A percentile compares a stretch with the other conserved stretches of the same genome.
These are phyloP conservation scores for Pythium insidiosum DNA, from an alignment of 352 stramenopile genomes.

Conservation along the genomic window DNA sequence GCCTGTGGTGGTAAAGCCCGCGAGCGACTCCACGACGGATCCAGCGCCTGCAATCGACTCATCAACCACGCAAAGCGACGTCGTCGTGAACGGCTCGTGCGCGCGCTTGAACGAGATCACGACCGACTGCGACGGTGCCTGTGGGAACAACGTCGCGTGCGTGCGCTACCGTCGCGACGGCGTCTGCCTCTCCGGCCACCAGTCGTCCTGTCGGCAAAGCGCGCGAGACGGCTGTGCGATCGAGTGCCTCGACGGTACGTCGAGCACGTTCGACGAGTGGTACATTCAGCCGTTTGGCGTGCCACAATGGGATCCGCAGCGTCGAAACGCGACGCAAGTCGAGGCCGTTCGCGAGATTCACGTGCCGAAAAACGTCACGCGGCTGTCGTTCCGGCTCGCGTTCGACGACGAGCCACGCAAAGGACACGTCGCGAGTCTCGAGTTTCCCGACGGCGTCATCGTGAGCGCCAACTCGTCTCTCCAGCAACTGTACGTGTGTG, in stretches of 20 bases:
- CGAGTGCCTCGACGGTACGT: slow-evolving; percentile 14
- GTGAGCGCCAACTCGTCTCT: slow-evolving; percentile 4
- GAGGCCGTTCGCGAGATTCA: slow-evolving; percentile 9
- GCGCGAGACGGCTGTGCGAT: slow-evolving; percentile 3
- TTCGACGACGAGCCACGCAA: slow-evolving; percentile 2
- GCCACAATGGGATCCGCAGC: slow-evolving; percentile 5
- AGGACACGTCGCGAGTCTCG: slow-evolving; percentile 7
- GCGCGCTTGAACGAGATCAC: slow-evolving; percentile 8
- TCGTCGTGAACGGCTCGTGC: too few species aligned
- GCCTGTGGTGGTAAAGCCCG: too few species aligned
- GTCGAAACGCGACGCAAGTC: slow-evolving; percentile 7
- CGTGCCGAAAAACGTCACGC: slow-evolving; percentile 14
- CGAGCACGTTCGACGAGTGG: slow-evolving; percentile 12
- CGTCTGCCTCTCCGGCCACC: slow-evolving; percentile 1
- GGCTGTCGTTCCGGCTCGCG: slow-evolving; percentile 7
- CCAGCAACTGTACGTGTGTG: neutral
- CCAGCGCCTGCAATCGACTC: too few species aligned
- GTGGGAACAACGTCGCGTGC: slow-evolving; percentile 13
- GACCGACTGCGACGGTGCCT: slow-evolving; percentile 5
- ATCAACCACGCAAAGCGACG: too few species aligned
- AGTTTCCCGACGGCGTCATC: slow-evolving; percentile 12
- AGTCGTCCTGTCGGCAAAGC: slow-evolving; percentile 1
- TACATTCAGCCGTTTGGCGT: slow-evolving; percentile 5
- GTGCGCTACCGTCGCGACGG: slow-evolving; percentile 8
- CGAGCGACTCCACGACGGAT: too few species aligned